Conservation (phyloP, 176 grass and related monocot genomes). For the Eragrostis nindensis region DNA sequence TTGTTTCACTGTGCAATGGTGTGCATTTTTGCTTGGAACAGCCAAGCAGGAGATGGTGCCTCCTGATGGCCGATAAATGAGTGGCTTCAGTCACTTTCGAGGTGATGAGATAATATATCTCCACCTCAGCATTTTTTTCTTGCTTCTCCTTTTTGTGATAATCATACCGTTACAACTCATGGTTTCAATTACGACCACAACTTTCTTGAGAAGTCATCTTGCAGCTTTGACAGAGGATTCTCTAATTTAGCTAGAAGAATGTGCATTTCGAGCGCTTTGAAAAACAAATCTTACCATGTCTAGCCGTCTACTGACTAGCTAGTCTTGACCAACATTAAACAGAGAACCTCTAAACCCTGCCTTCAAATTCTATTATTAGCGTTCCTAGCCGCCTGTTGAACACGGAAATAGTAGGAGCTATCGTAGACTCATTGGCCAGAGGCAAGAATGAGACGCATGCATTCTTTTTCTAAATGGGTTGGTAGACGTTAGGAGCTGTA, state of each 20-base stretch:
- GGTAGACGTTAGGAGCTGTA: neutral
- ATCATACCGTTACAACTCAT: neutral
- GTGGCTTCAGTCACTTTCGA: neutral
- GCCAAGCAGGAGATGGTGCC: neutral
- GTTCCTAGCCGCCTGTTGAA: conserved; percentile 21
- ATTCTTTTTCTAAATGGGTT: neutral
- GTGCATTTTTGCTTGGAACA: neutral
- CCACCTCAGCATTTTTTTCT: too few species aligned
- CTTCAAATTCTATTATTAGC: neutral
- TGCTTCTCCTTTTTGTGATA: neutral
- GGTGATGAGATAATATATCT: neutral
- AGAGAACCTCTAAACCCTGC: neutral
- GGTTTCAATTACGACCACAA: neutral
- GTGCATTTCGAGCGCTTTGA: neutral
- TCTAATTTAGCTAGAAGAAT: neutral
- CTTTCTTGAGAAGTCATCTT: neutral
- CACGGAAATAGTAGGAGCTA: neutral
- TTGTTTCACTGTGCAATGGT: neutral
- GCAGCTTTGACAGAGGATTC: neutral
- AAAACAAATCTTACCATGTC: neutral
- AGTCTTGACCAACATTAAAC: neutral
- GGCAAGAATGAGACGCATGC: neutral
- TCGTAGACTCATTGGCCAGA: neutral
- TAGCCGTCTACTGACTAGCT: neutral
- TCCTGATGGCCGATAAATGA: neutral